Conservation (phyloP, 2,329 filamentous ascomycete species). For the Trichoderma sp. region DNA sequence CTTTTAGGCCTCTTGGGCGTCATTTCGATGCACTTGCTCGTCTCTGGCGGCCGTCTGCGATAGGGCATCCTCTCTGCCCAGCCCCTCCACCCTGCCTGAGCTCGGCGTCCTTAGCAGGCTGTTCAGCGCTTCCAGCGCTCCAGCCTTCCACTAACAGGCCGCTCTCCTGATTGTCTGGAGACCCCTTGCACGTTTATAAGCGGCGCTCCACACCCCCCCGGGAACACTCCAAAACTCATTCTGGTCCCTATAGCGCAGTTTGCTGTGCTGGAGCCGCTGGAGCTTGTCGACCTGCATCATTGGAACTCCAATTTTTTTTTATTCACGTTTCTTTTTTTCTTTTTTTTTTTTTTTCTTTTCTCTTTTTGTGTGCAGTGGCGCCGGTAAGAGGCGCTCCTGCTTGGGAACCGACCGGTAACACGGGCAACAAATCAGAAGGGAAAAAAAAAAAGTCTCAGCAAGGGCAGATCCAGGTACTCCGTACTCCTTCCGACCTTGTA, state of each 20-base stretch:
- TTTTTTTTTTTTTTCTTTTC: neutral
- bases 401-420: neutral
- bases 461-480: neutral
- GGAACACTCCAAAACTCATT: neutral
- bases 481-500: neutral
- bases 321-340: neutral
- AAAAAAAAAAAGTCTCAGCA: neutral
- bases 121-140: constrained; percentile 3
- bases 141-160: neutral
- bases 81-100: neutral
- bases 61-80: neutral
- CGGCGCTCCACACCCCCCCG: constrained; percentile 6
- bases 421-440: too few species aligned
- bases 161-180: constrained; percentile 7
- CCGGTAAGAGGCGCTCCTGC: constrained; percentile 9
- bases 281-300: constrained; percentile 3
- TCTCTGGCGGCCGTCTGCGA: neutral
- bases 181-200: constrained; percentile 13
- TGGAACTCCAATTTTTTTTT: neutral
- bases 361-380: constrained; percentile 14
- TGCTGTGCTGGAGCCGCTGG: neutral
- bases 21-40: neutral
- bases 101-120: neutral
- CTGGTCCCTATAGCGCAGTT: neutral
- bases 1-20: neutral